Evolutionary conservation across 2,329 filamentous ascomycete species (phyloP), one percentile per base, ranked within the genome.

Genomic region (Nemania bipapillata): DNA sequence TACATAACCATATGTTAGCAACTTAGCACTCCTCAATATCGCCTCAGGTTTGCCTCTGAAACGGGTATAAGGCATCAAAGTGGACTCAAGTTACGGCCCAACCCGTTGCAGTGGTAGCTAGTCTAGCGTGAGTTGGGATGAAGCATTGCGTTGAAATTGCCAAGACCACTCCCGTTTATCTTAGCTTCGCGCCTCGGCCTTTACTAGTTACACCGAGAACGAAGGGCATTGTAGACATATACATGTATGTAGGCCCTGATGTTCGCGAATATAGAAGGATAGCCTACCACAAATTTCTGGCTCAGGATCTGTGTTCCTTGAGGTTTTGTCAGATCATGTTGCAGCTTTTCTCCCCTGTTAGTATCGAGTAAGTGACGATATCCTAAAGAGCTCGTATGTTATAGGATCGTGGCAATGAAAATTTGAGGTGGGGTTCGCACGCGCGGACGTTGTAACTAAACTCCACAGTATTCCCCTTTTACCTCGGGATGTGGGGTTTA

Each of bases 171-270:
- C 40, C 45, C 12, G 45, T 30, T 32, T 53, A 53, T 22, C 56
- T 42, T 65, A 61, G 66, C 66, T 57, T 68, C 66, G 66, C 66
- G 62, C 56, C 61, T 68, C 66, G 66, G 66, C 66, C 42, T 68
- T 68, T 40, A 40, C 35, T 12, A n/a, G 26, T 20, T 50, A 47
- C 20, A 12, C 61, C 62, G 66, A 61, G 56, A 40, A 32, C 49
- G 24, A 56, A 37, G 47, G 20, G 40, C 20, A 22, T 35, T 50
- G 49, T 32, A 32, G 30, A 32, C 4, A 37, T 8, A n/a, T 7
- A 50, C 17, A 28, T 12, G 12, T 7, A 50, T 15, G 22, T 12
- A 28, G n/a, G 15, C 3, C 24, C 40, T 45, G 15, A 15, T n/a
- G 15, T n/a, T 7, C 15, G 17, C 17, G 15, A 45, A 17, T n/a